phyloP scores from a whole-genome alignment of 371 early-diverging fungal genomes.

The Rhizopus delemar region DNA sequence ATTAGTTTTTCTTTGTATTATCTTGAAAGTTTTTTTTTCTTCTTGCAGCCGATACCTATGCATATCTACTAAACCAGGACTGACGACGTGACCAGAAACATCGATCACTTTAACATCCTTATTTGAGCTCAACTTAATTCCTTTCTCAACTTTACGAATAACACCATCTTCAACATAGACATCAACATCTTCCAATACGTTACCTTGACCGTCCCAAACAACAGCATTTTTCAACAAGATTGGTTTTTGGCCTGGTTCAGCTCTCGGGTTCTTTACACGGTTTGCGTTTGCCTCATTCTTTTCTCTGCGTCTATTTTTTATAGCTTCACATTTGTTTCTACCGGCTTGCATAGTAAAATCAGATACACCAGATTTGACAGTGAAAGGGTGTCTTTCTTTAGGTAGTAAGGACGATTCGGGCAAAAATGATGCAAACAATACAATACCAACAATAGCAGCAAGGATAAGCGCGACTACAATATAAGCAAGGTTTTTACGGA shows the following conservation, averaged over 20 bases:
- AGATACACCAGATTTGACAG: slow-evolving; percentile 17
- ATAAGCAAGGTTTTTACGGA: slow-evolving; percentile 7
- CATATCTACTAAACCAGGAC: slow-evolving; percentile 80
- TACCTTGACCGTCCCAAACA: slow-evolving; percentile 64
- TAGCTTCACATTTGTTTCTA: slow-evolving; percentile 18
- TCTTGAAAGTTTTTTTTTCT: neutral
- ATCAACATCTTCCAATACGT: slow-evolving; percentile 48
- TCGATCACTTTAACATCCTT: slow-evolving; percentile 51
- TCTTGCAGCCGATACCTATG: slow-evolving; percentile 51
- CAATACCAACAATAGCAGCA: neutral
- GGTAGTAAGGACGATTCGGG: slow-evolving; percentile 16
- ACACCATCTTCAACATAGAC: slow-evolving; percentile 54
- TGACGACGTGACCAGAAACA: slow-evolving; percentile 63
- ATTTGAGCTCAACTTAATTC: slow-evolving; percentile 19
- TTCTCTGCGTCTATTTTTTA: slow-evolving; percentile 13
- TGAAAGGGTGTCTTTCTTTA: slow-evolving; percentile 2
- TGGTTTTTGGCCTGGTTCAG: slow-evolving; percentile 18
- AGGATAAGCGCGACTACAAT: slow-evolving; percentile 5
- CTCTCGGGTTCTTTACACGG: slow-evolving; percentile 19
- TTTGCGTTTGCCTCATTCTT: slow-evolving; percentile 3
- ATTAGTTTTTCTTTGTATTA: neutral
- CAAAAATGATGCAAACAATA: slow-evolving; percentile 7
- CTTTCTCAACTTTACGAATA: slow-evolving; percentile 42
- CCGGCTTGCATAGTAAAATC: slow-evolving; percentile 22
- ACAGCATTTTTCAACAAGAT: slow-evolving; percentile 54